Base-by-base conservation (phyloP, 257 asterid genomes). In the Ilex asprella region DNA sequence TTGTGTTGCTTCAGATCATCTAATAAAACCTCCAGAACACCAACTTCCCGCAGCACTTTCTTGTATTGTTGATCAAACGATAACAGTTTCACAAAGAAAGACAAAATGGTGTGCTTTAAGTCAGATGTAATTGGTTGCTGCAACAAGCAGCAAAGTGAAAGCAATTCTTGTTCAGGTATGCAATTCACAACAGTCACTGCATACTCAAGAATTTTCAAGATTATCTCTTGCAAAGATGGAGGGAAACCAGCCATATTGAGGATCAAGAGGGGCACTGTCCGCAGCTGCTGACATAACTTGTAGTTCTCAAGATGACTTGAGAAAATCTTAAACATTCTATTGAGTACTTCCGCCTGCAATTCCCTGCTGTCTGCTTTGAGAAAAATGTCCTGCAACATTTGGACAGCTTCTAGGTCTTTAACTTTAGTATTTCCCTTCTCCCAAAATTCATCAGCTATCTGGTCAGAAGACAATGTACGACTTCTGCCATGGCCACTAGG, bases 31-130 rank as follows among this genome's bases (percentile, higher is more conserved):
- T 89, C 99, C 78, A 93, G 80, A 69, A 93, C 93, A 59, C 99
- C 99, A 74, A 89, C 96, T 78, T 93, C 97, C 72, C 99, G 84
- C 47, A 93, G 84, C 43, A 89, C 85, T 78, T 84, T 93, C 81
- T 89, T 93, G 86, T 93, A 93, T 65, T 87, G 99, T 80, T 84
- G 97, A 79, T 93, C 96, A 65, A 93, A 93, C 62, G 99, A 93
- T 65, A 89, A 74, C 65, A 93, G 96, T 68, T 93, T 93, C 51
- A 87, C 95, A n/a, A 93, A 88, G 78, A 89, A 93, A 16, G 96
- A 81, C 65, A 93, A 76, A 68, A 93, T 86, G 5, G 93, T 87
- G 59, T 81, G 88, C 82, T 89, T 93, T 67, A 89, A 73, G 51
- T 82, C 91, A 30, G 94, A 76, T 63, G 95, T 70, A 63, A 85